Base-by-base conservation (phyloP, 2,329 filamentous ascomycete genomes). In the Trichoderma sp. region DNA sequence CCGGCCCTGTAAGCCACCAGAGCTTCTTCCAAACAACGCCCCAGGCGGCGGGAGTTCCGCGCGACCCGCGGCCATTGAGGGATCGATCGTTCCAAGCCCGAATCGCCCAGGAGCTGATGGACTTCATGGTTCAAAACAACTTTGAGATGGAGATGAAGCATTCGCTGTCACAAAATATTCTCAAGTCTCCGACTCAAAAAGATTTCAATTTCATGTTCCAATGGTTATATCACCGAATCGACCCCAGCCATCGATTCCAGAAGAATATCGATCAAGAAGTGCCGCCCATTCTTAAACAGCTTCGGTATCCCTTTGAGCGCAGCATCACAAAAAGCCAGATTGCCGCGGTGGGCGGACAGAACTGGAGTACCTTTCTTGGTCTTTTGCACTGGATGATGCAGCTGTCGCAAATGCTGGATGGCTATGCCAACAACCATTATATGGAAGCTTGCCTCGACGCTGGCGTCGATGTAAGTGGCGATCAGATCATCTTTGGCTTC, bases 381-480 rank as follows among this genome's bases (percentile, higher is more conserved):
- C 84, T 99, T 78, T 85, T 99, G 62, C 94, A 99, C 81, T 99
- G 96, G 96, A 95, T 99, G 89, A 97, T 99, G 95, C 94, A 98
- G 80, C 84, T 99, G 63, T 93, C 93, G 5, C 91, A 95, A 74
- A 97, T 98, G 91, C 88, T 98, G 76, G 94, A 98, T 71, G 88
- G 92, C 27, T 98, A 94, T 77, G 84, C 88, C 1, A 80, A 83
- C 67, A 91, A 94, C 70, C 89, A 89, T 58, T 99, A 97, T 78
- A 94, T 97, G 73, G 92, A 97, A 64, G 94, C 94, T 1, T 97
- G 94, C 77, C 86, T 91, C 53, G 95, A 97, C 75, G 91, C 89
- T 35, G 96, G 95, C 1, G 88, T 96, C 57, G 96, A 99, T 79
- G 90, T 98, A 33, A 90, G 86, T 13, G 92, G 92, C 5, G 94